These are phyloP conservation scores for Effrenium voratum DNA, from an alignment of 73 alveolate genomes.

Conservation along the genomic window DNA sequence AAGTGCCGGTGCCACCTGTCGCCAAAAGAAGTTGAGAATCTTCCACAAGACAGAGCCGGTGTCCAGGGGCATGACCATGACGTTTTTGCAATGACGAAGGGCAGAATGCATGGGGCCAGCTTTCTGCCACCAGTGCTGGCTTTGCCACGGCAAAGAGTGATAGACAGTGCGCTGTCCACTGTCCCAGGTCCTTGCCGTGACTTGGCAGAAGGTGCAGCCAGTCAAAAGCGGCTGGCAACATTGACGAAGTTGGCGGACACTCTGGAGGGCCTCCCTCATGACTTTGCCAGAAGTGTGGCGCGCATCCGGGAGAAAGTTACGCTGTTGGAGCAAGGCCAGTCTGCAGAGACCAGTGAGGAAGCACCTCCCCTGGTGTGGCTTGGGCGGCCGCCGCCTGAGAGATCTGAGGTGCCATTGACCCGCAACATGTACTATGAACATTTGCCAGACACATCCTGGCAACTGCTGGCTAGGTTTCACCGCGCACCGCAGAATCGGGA, in stretches of 20 bases:
- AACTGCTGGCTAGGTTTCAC: constrained; percentile 20
- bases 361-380: constrained; percentile 28
- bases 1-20: constrained; percentile 9
- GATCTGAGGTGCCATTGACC: neutral
- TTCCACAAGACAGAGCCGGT: neutral
- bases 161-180: neutral
- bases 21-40: neutral
- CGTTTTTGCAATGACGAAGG: constrained; percentile 17
- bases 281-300: too few species aligned
- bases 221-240: neutral
- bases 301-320: constrained; percentile 14
- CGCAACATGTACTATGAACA: constrained; percentile 19
- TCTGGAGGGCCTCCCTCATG: neutral
- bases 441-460: constrained; percentile 44
- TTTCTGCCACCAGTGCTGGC: neutral
- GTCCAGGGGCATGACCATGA: neutral
- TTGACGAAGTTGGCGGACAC: neutral
- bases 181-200: neutral
- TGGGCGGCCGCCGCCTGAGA: constrained; percentile 18
- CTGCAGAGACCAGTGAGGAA: neutral
- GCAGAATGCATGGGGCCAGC: neutral
- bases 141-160: neutral
- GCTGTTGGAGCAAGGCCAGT: neutral
- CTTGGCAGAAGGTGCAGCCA: constrained; percentile 4
- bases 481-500: too few species aligned